These are phyloP conservation scores for Conoideocrella luteorostrata DNA, from an alignment of 2,329 filamentous ascomycete genomes.

Conservation along the genomic window DNA sequence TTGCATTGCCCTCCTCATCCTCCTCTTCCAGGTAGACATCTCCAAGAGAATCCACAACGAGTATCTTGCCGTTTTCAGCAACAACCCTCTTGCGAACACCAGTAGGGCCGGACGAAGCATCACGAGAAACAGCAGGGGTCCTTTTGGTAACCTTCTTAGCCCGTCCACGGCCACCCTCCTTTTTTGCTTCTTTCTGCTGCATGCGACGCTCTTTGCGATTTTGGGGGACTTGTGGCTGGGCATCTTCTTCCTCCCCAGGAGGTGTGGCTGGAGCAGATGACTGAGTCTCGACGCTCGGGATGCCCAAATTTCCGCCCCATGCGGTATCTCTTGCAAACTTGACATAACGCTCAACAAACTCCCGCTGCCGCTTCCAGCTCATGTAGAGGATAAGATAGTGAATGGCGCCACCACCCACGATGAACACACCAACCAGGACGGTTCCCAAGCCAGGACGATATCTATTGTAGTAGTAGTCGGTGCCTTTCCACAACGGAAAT, in stretches of 20 bases:
- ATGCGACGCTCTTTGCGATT: constrained; percentile 84
- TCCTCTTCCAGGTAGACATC: constrained; percentile 94
- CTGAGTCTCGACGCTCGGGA: constrained; percentile 58
- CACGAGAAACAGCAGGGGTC: constrained; percentile 25
- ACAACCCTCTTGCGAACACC: constrained; percentile 82
- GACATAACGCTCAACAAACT: constrained; percentile 90
- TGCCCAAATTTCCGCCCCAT: constrained; percentile 75
- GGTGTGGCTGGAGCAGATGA: constrained; percentile 38
- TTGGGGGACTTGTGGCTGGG: constrained; percentile 50
- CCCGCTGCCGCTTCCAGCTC: constrained; percentile 80
- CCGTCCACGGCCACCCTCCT: constrained; percentile 54
- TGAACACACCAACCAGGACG: constrained; percentile 73
- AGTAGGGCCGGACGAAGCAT: constrained; percentile 48
- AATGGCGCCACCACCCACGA: constrained; percentile 74
- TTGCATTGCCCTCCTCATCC: constrained; percentile 75
- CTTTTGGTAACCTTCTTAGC: constrained; percentile 35
- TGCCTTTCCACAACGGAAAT: constrained; percentile 94
- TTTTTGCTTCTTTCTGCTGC: constrained; percentile 79
- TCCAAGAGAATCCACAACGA: constrained; percentile 86
- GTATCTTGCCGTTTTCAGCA: constrained; percentile 89
- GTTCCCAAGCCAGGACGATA: constrained; percentile 87
- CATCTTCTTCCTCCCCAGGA: constrained; percentile 39
- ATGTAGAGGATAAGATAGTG: constrained; percentile 85
- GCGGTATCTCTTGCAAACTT: constrained; percentile 80
- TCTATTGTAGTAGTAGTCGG: constrained; percentile 94